These are phyloP conservation scores for Eutypa lata DNA, from an alignment of 2,329 filamentous ascomycete genomes.

Conservation along the genomic window DNA sequence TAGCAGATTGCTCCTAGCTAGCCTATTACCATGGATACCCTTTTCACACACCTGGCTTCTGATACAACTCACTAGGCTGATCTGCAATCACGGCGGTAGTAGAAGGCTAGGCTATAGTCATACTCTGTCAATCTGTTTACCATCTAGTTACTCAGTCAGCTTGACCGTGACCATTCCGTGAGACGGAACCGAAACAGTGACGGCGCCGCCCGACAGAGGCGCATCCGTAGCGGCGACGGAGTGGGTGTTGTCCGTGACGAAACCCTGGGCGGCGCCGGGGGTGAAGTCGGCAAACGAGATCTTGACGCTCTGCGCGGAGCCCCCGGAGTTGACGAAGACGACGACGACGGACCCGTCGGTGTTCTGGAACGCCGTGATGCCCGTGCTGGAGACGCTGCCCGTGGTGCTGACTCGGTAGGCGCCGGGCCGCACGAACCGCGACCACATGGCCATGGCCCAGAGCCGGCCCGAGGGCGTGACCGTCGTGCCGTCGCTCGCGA, in stretches of 20 bases:
- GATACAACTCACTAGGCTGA: too few species aligned
- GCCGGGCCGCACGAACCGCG: constrained; percentile 20
- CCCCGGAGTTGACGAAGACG: constrained; percentile 21
- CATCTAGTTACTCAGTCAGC: constrained; percentile 1
- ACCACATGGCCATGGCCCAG: constrained; percentile 25
- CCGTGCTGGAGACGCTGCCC: constrained; percentile 14
- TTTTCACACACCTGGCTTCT: too few species aligned
- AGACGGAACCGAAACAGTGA: constrained; percentile 13
- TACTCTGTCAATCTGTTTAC: too few species aligned
- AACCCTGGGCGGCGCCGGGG: constrained; percentile 9
- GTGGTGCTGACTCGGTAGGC: constrained; percentile 18
- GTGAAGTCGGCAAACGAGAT: constrained; percentile 11
- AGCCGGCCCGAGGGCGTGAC: constrained; percentile 19
- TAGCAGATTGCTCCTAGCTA: too few species aligned
- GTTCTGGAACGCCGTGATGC: constrained; percentile 20
- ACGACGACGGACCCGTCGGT: constrained; percentile 18
- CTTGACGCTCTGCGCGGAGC: constrained; percentile 13
- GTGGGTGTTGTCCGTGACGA: constrained; percentile 18
- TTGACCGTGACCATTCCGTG: constrained; percentile 17
- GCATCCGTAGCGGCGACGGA: constrained; percentile 8
- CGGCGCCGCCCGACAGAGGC: constrained; percentile 5
- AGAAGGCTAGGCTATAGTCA: too few species aligned
- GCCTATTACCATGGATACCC: too few species aligned
- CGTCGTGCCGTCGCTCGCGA: constrained; percentile 22
- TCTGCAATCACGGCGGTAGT: too few species aligned